Conservation (phyloP, 768 basidiomycete species). For the Serpula lacrymans region DNA sequence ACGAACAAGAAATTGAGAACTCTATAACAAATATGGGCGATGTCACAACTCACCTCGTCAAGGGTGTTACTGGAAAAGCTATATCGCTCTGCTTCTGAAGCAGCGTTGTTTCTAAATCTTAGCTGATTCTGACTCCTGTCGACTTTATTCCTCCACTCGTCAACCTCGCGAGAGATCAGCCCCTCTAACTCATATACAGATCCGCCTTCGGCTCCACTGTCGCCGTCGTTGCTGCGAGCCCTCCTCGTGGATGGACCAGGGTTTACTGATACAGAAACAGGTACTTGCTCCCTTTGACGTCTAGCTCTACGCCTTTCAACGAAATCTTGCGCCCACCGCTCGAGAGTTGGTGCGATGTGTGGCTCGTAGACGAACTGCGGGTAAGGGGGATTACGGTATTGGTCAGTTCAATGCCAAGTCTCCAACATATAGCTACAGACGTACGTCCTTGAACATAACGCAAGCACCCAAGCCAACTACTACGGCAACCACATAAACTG, state of each 20-base stretch:
- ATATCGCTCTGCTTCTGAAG: slow-evolving; percentile 14
- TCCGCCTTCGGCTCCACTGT: slow-evolving; percentile 14
- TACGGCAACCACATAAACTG: slow-evolving; percentile 49
- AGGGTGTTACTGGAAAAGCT: slow-evolving; percentile 28
- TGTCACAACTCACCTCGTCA: slow-evolving; percentile 42
- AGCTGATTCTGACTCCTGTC: slow-evolving; percentile 23
- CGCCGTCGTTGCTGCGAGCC: slow-evolving; percentile 13
- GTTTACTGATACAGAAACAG: slow-evolving; percentile 3
- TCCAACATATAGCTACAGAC: slow-evolving; percentile 10
- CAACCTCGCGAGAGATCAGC: slow-evolving; percentile 47
- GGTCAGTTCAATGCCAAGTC: slow-evolving; percentile 19
- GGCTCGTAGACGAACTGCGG: slow-evolving; percentile 66
- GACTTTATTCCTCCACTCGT: slow-evolving; percentile 49
- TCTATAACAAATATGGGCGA: slow-evolving; percentile 3
- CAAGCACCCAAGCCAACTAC: slow-evolving; percentile 47
- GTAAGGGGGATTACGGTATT: slow-evolving; percentile 1
- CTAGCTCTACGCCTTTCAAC: slow-evolving; percentile 26
- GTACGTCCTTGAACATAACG: slow-evolving; percentile 59
- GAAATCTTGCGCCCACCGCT: slow-evolving; percentile 38
- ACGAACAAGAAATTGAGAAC: neutral
- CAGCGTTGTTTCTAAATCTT: slow-evolving; percentile 3
- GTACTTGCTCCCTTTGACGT: slow-evolving; percentile 18
- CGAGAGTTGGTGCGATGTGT: slow-evolving; percentile 60
- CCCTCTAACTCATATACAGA: slow-evolving; percentile 53
- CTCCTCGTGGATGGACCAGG: slow-evolving; percentile 16